Conservation (phyloP, 1,139 yeast species). For the Kodamaea sp. region DNA sequence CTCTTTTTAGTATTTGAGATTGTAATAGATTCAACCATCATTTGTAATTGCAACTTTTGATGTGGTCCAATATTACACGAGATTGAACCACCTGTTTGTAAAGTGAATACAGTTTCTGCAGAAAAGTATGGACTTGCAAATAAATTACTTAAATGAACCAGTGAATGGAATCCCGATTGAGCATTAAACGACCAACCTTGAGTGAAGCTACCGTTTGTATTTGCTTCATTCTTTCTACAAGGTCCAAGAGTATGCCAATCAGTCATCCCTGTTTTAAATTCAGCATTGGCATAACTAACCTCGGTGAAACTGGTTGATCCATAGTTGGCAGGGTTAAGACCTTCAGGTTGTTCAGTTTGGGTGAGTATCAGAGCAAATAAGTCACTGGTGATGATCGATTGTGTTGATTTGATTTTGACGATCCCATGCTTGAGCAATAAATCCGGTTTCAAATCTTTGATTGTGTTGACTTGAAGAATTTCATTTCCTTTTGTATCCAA, state of each 20-base stretch:
- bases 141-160: conserved; percentile 15
- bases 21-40: conserved; percentile 14
- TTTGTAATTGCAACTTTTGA: conserved; percentile 22
- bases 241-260: conserved; percentile 13
- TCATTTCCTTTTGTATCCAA: conserved; percentile 4
- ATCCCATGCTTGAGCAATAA: conserved; percentile 8
- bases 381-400: conserved; percentile 11
- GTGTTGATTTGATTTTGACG: conserved; percentile 6
- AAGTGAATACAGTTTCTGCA: conserved; percentile 8
- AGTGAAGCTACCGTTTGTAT: conserved; percentile 17
- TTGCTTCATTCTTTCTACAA: conserved; percentile 10
- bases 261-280: neutral
- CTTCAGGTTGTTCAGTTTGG: conserved; percentile 1
- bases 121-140: conserved; percentile 15
- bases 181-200: conserved; percentile 23
- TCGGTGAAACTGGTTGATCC: conserved; percentile 6
- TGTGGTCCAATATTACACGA: conserved; percentile 21
- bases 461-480: conserved; percentile 6
- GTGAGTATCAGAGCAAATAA: conserved; percentile 3
- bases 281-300: conserved; percentile 8
- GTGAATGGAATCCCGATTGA: conserved; percentile 14
- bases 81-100: conserved; percentile 19
- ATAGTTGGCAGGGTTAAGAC: neutral
- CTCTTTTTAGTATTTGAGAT: conserved; percentile 17
- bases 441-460: conserved; percentile 7